These are phyloP conservation scores for Myxozyma neotropica DNA, from an alignment of 805 yeast species.

Conservation along the genomic window DNA sequence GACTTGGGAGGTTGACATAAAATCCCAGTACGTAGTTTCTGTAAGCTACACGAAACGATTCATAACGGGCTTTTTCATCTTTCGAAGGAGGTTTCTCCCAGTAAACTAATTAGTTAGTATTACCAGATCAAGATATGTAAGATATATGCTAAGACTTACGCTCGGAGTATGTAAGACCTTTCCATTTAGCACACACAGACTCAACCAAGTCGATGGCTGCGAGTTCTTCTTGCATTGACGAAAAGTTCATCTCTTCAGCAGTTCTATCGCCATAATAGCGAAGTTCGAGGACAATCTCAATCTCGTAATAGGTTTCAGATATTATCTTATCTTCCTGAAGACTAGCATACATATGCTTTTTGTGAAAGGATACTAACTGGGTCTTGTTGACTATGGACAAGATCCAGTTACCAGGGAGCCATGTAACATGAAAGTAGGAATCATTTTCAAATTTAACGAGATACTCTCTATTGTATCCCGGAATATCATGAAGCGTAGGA, in stretches of 20 bases:
- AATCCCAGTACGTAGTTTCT: conserved; percentile 18
- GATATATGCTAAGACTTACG: neutral
- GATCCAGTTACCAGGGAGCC: conserved; percentile 32
- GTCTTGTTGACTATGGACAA: neutral
- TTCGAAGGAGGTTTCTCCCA: conserved; percentile 27
- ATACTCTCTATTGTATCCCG: conserved; percentile 25
- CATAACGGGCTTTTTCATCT: conserved; percentile 7
- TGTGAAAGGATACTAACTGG: conserved; percentile 16
- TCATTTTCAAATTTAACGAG: conserved; percentile 23
- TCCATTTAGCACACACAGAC: conserved; percentile 25
- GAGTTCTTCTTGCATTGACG: conserved; percentile 15
- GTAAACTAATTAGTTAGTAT: conserved; percentile 2
- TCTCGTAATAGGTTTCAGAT: conserved; percentile 14
- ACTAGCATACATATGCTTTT: conserved; percentile 8
- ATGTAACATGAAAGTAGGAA: conserved; percentile 21
- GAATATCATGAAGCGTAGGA: neutral
- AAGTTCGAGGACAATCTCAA: conserved; percentile 25
- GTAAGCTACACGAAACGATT: conserved; percentile 22
- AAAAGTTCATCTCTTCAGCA: conserved; percentile 12
- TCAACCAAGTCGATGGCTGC: conserved; percentile 11
- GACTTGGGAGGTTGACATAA: conserved; percentile 4
- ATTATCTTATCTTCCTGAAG: neutral
- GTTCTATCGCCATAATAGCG: conserved; percentile 3
- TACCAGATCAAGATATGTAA: no score
- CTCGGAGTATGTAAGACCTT: conserved; percentile 23